These are phyloP conservation scores for Hysterium pulicare DNA, from an alignment of 2,329 filamentous ascomycete species.

Conservation along the genomic window DNA sequence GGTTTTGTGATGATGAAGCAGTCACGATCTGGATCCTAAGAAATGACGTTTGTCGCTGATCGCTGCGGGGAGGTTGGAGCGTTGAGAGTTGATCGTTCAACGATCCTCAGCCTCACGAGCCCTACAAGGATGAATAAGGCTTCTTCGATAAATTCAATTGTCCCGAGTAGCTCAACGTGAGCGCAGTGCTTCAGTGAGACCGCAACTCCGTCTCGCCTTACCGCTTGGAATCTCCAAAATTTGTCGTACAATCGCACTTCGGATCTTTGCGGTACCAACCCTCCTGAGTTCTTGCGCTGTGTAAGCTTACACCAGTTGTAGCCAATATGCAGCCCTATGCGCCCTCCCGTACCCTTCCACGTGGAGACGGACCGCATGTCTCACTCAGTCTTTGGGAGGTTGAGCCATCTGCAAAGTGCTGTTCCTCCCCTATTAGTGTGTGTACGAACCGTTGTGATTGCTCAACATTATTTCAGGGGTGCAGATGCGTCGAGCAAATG, in stretches of 20 bases:
- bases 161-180: not conserved
- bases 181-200: conserved; percentile 8
- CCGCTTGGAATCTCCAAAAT: conserved; percentile 10
- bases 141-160: not conserved
- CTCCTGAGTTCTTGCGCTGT: conserved; percentile 4
- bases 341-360: conserved; percentile 25
- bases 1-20: not conserved
- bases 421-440: not conserved
- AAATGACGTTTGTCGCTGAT: not conserved
- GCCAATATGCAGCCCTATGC: conserved; percentile 34
- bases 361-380: conserved; percentile 25
- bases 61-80: not conserved
- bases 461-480: conserved; percentile 2
- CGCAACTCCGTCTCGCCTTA: conserved; percentile 6
- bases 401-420: not conserved
- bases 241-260: conserved; percentile 11
- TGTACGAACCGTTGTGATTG: not conserved
- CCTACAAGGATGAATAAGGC: no score
- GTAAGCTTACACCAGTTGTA: conserved; percentile 24
- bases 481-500: not conserved
- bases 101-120: no score
- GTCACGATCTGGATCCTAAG: not conserved
- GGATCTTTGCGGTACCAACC: conserved; percentile 4
- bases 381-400: conserved; percentile 15
- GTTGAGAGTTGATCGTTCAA: no score